Evolutionary conservation across 2,329 filamentous ascomycete species (phyloP), one percentile per base, ranked within the genome.

Genomic region (Botryotinia globosa): DNA sequence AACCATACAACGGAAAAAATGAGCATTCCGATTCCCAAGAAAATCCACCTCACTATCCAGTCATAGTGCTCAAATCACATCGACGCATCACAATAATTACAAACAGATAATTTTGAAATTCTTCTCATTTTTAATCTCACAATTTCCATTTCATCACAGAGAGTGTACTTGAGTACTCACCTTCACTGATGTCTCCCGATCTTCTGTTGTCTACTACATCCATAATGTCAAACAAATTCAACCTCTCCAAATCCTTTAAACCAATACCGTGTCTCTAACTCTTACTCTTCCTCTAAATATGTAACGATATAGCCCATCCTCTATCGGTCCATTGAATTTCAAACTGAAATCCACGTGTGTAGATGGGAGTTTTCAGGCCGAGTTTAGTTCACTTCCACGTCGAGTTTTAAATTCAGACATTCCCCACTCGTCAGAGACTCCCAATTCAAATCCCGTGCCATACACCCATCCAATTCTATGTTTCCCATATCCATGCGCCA

Each of bases 401-500:
- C 16, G n/a, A 63, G 29, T 32, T 39, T 6, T 18, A 25, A 25
- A 16, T 48, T 65, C 29, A 25, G 20, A 18, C 10, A 18, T 34
- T 65, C 20, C 29, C 42, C 63, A 48, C 42, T 48, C 63, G 42
- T 25, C 29, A 18, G 22, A 48, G 44, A 44, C 45, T 34, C 44
- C 22, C 44, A 71, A 64, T 32, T 51, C 45, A 64, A 65, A 71
- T 66, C 29, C 61, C 25, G 66, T 66, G 18, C 12, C 20, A 71
- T 44, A 58, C 22, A 18, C 69, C 69, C 69, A 56, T 65, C 59
- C 59, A 58, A 56, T 42, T 71, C 69, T 71, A 71, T 66, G 25
- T 58, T 42, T 66, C 45, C 69, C 45, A 42, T 66, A 32, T 42
- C 45, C 10, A 48, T 12, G 32, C 34, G 14, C 44, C 8, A n/a